Base-by-base conservation (phyloP, 2,329 filamentous ascomycete species). In the Trichoderma afroharzianum region DNA sequence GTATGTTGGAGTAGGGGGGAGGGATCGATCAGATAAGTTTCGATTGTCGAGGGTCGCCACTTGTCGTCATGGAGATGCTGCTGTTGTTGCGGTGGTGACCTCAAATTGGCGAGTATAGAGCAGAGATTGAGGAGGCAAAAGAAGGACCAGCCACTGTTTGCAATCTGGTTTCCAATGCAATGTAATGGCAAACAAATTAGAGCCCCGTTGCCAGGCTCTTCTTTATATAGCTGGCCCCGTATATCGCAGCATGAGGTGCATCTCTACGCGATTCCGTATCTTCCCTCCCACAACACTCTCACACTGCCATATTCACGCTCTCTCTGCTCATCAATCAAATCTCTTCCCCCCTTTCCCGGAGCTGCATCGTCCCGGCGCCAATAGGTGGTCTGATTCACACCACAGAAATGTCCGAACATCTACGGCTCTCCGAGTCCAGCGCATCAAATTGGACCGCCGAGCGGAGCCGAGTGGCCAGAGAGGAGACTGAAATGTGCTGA, bases 401-500 rank as follows among this genome's bases (percentile, higher is more conserved):
- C 28, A 30, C 7, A 5, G 58, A 62, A 63, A 58, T 43, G n/a
- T 18, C 66, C 66, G 66, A 58, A 59, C n/a, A 33, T 55, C n/a
- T 26, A 62, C 39, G 39, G 67, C 47, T 28, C 67, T 70, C 67
- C 57, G 67, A 70, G 39, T 33, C 50, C 36, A 69, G 55, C 67
- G 57, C 67, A 53, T 62, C 67, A 62, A 43, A 69, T 24, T 62
- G 67, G 28, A 24, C 21, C 57, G 26, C 67, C 68, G 68, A 70
- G 68, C 68, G 68, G 68, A 63, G 58, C 68, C 68, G 68, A 70
- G 58, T 63, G 68, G 68, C 68, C 68, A 70, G 68, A 63, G 58
- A 24, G 57, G 43, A n/a, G 58, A 70, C 47, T 47, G 63, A 43
- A 70, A 63, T 70, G 59, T 70, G 43, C 68, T 63, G 68, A 70